Evolutionary conservation across 257 asterid species (phyloP).

Genomic region (Linderniella brevidens): DNA sequence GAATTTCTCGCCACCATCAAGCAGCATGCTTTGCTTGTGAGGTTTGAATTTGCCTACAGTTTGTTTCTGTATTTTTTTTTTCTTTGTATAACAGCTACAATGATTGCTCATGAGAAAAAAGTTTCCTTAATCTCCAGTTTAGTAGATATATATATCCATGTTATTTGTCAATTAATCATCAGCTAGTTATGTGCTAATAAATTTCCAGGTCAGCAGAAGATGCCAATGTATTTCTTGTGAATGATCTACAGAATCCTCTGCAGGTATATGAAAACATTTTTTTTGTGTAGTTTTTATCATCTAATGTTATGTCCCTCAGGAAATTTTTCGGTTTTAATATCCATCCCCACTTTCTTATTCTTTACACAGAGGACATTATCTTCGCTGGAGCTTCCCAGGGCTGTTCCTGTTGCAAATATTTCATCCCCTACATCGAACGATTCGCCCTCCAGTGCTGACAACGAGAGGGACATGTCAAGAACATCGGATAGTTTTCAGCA

Average conservation of each 20-base stretch:
- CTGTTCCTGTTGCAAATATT: constrained; percentile 39
- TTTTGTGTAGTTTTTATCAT: background rate
- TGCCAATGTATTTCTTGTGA: constrained; percentile 87
- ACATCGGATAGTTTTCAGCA: constrained; percentile 23
- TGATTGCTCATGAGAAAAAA: background rate
- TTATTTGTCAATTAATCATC: background rate
- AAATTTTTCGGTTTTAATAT: background rate
- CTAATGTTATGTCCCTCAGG: background rate
- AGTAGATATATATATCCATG: background rate
- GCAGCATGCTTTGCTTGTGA: constrained; percentile 66
- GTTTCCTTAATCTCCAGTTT: background rate
- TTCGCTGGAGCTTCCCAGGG: constrained; percentile 84
- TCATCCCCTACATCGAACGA: constrained; percentile 26
- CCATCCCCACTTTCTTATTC: background rate
- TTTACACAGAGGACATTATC: constrained; percentile 60
- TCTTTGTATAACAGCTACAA: background rate
- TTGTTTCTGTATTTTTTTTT: background rate
- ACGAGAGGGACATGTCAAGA: constrained; percentile 24
- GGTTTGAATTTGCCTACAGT: constrained; percentile 28
- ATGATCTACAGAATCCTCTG: constrained; percentile 82
- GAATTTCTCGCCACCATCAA: constrained; percentile 83
- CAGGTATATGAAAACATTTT: constrained; percentile 40
- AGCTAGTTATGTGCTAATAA: background rate
- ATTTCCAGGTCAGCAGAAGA: constrained; percentile 86
- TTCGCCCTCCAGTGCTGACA: constrained; percentile 26